phyloP scores from a whole-genome alignment of 2,329 filamentous ascomycete genomes.

The Hypomyces perniciosus region DNA sequence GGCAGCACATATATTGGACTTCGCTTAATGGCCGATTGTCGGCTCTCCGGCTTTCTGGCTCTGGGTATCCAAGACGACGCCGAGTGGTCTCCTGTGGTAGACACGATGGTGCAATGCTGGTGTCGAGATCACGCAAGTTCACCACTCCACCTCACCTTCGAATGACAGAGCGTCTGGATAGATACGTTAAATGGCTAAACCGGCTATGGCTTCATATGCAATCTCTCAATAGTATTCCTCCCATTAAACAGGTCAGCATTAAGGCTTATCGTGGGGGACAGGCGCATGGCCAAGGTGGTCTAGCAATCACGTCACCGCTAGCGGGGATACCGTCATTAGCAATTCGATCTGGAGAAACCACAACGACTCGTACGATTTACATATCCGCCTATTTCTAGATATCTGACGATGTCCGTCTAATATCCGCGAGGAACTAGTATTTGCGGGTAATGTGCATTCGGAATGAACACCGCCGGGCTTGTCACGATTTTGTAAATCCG shows the following conservation, averaged over 20 bases:
- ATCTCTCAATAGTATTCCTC: neutral
- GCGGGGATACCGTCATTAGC: slow-evolving; percentile 11
- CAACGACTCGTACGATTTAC: neutral
- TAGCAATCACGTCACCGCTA: slow-evolving; percentile 9
- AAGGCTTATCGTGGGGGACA: no score
- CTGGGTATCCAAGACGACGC: neutral
- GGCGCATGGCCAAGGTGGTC: neutral
- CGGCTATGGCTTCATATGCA: neutral
- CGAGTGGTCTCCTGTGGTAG: neutral
- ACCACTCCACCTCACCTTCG: slow-evolving; percentile 2
- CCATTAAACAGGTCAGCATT: neutral
- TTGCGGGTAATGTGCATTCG: no score
- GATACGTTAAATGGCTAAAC: neutral
- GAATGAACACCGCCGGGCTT: no score
- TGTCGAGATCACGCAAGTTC: slow-evolving; percentile 5
- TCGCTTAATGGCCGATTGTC: slow-evolving; percentile 6
- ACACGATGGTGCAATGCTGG: slow-evolving; percentile 10
- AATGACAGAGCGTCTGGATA: slow-evolving; percentile 5
- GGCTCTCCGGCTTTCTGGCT: neutral
- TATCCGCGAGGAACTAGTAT: no score
- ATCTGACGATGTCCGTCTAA: no score
- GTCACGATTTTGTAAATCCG: no score
- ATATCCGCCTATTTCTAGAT: neutral
- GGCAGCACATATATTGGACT: slow-evolving; percentile 1
- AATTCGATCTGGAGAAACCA: neutral